phyloP scores from a whole-genome alignment of 1,284 basidiomycete species.

The Marasmius tenuissimus region DNA sequence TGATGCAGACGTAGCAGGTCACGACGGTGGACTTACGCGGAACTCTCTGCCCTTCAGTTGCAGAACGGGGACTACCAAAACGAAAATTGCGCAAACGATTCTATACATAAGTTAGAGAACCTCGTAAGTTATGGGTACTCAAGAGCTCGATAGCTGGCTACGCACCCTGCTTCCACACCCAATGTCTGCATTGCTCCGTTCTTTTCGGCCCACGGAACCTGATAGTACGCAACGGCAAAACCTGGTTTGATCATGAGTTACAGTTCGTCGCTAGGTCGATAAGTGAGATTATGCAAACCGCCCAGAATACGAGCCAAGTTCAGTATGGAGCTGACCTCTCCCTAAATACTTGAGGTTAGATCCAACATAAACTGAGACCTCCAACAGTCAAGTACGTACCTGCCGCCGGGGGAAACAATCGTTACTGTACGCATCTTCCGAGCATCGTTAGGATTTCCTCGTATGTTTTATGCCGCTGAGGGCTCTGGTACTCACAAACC shows the following conservation, averaged over 20 bases:
- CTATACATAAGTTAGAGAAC: not conserved
- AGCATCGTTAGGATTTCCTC: not conserved
- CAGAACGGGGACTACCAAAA: constrained; percentile 1
- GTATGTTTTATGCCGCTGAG: too few species aligned
- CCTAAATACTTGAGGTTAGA: constrained; percentile 17
- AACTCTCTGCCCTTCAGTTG: constrained; percentile 4
- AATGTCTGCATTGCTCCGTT: constrained; percentile 53
- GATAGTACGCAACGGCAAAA: constrained; percentile 52
- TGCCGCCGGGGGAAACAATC: constrained; percentile 34
- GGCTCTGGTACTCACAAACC: constrained; percentile 11
- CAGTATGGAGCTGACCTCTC: constrained; percentile 50
- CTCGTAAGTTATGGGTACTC: not conserved
- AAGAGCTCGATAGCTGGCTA: not conserved
- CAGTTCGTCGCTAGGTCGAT: not conserved
- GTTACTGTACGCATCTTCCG: constrained; percentile 27
- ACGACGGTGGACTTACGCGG: not conserved
- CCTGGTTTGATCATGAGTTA: constrained; percentile 11
- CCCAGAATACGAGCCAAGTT: constrained; percentile 41
- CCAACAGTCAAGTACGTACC: constrained; percentile 16
- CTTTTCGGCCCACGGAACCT: constrained; percentile 54
- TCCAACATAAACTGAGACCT: not conserved
- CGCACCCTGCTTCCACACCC: constrained; percentile 50
- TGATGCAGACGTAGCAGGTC: not conserved
- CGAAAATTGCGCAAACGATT: constrained; percentile 1
- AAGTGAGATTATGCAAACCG: constrained; percentile 29